Conservation (phyloP, 306 rosid genomes). For the Quercus variabilis region DNA sequence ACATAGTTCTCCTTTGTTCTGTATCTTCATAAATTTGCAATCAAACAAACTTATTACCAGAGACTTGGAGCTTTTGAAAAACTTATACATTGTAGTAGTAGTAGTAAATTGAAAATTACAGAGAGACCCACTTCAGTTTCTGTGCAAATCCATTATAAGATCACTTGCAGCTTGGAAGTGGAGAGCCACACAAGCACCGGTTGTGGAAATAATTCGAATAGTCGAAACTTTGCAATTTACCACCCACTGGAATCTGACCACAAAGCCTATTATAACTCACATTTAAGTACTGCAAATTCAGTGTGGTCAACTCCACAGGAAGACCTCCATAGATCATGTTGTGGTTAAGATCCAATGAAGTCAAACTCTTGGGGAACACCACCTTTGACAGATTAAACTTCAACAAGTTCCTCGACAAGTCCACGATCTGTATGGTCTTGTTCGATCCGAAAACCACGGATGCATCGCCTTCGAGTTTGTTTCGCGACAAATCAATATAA, state of each 20-base stretch:
- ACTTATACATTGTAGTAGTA: neutral
- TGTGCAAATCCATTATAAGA: neutral
- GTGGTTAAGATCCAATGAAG: conserved; percentile 54
- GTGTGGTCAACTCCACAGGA: conserved; percentile 36
- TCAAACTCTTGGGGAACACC: conserved; percentile 39
- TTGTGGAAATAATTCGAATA: conserved; percentile 42
- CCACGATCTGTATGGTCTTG: conserved; percentile 37
- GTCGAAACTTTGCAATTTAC: conserved; percentile 55
- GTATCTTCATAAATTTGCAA: neutral
- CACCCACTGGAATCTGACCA: conserved; percentile 65
- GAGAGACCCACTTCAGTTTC: neutral
- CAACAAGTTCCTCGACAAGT: conserved; percentile 58
- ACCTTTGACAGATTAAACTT: conserved; percentile 45
- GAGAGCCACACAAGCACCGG: conserved; percentile 62
- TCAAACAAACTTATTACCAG: neutral
- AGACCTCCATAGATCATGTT: conserved; percentile 52
- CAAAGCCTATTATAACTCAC: conserved; percentile 70
- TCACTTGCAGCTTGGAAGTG: conserved; percentile 46
- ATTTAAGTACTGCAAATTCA: conserved; percentile 43
- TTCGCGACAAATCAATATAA: conserved; percentile 46
- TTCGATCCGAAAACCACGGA: conserved; percentile 47
- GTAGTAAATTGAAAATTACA: neutral
- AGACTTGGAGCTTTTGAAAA: neutral
- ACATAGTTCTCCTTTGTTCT: neutral
- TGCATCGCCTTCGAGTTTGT: conserved; percentile 72